Conservation (phyloP, 495 filamentous ascomycete genomes). For the Penicillium steckii region DNA sequence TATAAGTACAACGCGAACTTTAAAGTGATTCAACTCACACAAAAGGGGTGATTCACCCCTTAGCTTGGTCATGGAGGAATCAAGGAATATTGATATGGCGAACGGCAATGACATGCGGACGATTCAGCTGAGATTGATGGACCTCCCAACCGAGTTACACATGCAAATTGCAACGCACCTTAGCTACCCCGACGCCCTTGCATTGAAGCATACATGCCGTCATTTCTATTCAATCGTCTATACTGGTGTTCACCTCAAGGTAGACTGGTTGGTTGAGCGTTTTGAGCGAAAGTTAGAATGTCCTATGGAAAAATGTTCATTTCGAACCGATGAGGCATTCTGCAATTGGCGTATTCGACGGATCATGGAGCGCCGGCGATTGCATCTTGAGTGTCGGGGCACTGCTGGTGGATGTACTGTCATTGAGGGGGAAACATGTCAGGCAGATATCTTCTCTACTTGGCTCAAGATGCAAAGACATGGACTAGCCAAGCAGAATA, state of each 20-base stretch:
- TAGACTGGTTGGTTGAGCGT: constrained; percentile 65
- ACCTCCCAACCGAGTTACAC: constrained; percentile 65
- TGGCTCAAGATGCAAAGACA: constrained; percentile 32
- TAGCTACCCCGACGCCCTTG: constrained; percentile 68
- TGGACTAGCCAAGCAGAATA: constrained; percentile 8
- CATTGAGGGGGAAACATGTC: constrained; percentile 37
- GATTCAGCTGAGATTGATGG: constrained; percentile 7
- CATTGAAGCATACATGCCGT: constrained; percentile 63
- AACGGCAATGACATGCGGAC: no score
- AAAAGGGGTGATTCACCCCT: no score
- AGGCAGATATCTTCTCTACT: constrained; percentile 26
- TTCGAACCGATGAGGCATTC: constrained; percentile 44
- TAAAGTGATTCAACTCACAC: no score
- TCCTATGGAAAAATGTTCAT: constrained; percentile 49
- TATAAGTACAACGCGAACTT: not conserved
- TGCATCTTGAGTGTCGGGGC: constrained; percentile 40
- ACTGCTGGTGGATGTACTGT: constrained; percentile 33
- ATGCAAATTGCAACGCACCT: constrained; percentile 76
- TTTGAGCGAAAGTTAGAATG: constrained; percentile 46
- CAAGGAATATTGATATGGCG: not conserved
- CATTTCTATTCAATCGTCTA: constrained; percentile 64
- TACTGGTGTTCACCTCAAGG: constrained; percentile 63
- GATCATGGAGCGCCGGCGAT: constrained; percentile 43
- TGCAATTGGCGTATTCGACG: constrained; percentile 39
- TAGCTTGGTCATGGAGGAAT: not conserved